phyloP scores from a whole-genome alignment of 1,139 yeast species.

The Candida anutae region DNA sequence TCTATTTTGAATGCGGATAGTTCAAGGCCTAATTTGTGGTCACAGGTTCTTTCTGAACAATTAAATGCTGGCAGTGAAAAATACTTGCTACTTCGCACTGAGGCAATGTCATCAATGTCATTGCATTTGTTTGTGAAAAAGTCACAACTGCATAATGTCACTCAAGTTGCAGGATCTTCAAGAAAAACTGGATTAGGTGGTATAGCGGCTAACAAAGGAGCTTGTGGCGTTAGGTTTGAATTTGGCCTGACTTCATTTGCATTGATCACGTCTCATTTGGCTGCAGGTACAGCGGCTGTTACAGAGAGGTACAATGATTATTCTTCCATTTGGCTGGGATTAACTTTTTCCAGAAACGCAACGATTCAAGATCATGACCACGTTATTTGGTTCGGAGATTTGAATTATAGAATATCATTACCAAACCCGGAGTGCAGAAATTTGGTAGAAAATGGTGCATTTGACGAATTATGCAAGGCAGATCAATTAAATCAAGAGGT shows the following conservation, averaged over 20 bases:
- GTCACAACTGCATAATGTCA: constrained; percentile 53
- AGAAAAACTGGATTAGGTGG: constrained; percentile 91
- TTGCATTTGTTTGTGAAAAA: constrained; percentile 55
- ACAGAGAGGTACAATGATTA: constrained; percentile 88
- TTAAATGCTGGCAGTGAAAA: constrained; percentile 37
- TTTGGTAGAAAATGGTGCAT: constrained; percentile 38
- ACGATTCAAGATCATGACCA: constrained; percentile 76
- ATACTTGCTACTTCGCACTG: constrained; percentile 34
- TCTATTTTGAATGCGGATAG: constrained; percentile 67
- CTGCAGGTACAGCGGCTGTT: constrained; percentile 82
- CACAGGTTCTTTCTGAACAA: constrained; percentile 46
- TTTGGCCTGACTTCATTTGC: constrained; percentile 76
- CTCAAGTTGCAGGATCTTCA: constrained; percentile 69
- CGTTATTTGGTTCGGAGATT: constrained; percentile 92
- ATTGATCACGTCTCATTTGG: constrained; percentile 84
- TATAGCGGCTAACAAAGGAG: constrained; percentile 88
- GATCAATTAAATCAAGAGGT: constrained; percentile 85
- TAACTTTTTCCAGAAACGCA: constrained; percentile 66
- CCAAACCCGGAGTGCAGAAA: constrained; percentile 70
- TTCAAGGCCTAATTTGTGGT: constrained; percentile 59
- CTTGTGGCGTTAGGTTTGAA: constrained; percentile 74
- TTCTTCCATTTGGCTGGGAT: constrained; percentile 68
- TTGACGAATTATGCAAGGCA: constrained; percentile 49
- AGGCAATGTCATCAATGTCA: constrained; percentile 39
- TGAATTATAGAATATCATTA: constrained; percentile 75